Conservation (phyloP, 345 rosid genomes). For the Dipteronia dyeriana region DNA sequence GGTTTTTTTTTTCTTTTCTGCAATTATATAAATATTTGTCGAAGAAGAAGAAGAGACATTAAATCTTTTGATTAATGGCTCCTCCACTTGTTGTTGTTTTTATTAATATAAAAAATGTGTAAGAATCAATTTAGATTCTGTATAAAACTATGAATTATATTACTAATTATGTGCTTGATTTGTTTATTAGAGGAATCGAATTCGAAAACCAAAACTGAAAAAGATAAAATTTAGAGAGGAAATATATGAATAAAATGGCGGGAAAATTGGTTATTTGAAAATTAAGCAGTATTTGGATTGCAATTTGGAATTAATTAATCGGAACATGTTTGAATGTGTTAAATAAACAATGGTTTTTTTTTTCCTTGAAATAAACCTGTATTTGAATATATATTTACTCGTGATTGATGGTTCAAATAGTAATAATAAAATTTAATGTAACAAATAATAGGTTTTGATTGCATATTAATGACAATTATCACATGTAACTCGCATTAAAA, state of each 20-base stretch:
- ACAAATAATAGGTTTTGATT: no score
- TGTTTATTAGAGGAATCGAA: not conserved
- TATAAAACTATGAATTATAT: not conserved
- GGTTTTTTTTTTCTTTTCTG: not conserved
- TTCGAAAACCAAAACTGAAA: not conserved
- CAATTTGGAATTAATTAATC: not conserved
- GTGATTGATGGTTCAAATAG: no score
- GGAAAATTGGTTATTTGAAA: conserved; percentile 8
- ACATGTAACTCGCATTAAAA: no score
- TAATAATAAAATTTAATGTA: no score
- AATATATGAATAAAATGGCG: not conserved
- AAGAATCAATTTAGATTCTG: not conserved
- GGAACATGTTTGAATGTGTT: not conserved
- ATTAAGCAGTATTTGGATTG: not conserved
- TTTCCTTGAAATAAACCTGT: no score
- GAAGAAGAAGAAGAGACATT: conserved; percentile 23
- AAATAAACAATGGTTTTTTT: no score
- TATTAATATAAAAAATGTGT: not conserved
- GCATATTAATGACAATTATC: no score
- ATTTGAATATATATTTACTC: no score
- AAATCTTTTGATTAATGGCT: conserved; percentile 1
- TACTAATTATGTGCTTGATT: not conserved
- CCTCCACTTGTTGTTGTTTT: not conserved
- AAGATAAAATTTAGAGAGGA: not conserved
- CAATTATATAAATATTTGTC: conserved; percentile 1